Percentiles rank a stretch among this genome's conserved stretches.
Evolutionary conservation across 148 eudicot genomes (phyloP).

Genomic region (Beta vulgaris): DNA sequence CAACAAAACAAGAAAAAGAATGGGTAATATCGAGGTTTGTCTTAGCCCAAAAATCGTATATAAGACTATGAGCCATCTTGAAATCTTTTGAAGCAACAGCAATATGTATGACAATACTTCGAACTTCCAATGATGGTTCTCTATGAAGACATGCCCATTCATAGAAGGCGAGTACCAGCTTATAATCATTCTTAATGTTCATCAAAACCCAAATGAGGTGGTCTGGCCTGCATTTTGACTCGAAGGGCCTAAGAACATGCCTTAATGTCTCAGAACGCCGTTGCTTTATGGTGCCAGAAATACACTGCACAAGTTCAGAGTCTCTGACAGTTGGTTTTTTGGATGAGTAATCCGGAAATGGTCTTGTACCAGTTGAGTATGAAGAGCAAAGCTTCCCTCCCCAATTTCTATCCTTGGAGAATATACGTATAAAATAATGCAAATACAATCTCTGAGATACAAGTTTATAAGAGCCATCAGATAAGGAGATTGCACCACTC

Average conservation of each 20-base stretch:
- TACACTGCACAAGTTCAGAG: slow-evolving; percentile 62
- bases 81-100: slow-evolving; percentile 66
- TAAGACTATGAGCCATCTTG: slow-evolving; percentile 49
- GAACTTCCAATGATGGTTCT: slow-evolving; percentile 74
- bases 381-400: slow-evolving; percentile 32
- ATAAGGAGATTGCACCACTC: slow-evolving; percentile 35
- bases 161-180: slow-evolving; percentile 58
- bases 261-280: slow-evolving; percentile 55
- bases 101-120: slow-evolving; percentile 73
- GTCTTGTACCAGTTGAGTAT: slow-evolving; percentile 43
- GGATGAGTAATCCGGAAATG: slow-evolving; percentile 76
- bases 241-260: slow-evolving; percentile 58
- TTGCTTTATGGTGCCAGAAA: slow-evolving; percentile 65
- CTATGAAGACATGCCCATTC: slow-evolving; percentile 65
- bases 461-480: slow-evolving; percentile 26
- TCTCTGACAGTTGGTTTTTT: slow-evolving; percentile 61
- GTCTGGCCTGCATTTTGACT: slow-evolving; percentile 53
- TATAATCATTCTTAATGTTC: slow-evolving; percentile 62
- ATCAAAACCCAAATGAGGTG: slow-evolving; percentile 83
- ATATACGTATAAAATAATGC: slow-evolving; percentile 16
- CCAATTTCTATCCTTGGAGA: slow-evolving; percentile 15
- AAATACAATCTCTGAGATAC: slow-evolving; percentile 21
- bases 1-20: slow-evolving; percentile 54
- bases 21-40: slow-evolving; percentile 41
- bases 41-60: slow-evolving; percentile 55